Percentiles rank a stretch among this genome's conserved stretches.
These are phyloP conservation scores for Populus nigra DNA, from an alignment of 345 rosid genomes.

Conservation along the genomic window DNA sequence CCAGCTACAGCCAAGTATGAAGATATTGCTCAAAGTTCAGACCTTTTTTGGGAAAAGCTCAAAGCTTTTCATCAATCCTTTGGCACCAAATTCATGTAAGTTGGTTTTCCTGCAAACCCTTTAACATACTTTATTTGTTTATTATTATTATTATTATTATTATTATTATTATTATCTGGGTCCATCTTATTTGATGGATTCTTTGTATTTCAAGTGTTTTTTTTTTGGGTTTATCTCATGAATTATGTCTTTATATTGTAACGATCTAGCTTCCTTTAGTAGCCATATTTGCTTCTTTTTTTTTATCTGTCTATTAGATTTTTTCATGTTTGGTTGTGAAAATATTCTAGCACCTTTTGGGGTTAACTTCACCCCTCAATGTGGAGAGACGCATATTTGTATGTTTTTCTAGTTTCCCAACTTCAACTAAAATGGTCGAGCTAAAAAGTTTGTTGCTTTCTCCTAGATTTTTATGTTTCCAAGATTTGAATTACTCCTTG, in stretches of 20 bases:
- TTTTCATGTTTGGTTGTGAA: not conserved
- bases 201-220: not conserved
- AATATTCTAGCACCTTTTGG: not conserved
- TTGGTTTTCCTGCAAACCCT: not conserved
- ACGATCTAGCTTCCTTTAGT: not conserved
- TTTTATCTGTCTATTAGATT: not conserved
- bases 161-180: not conserved
- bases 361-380: not conserved
- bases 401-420: not conserved
- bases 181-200: not conserved
- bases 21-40: conserved; percentile 57
- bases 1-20: conserved; percentile 47
- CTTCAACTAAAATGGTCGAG: not conserved
- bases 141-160: conserved; percentile 6
- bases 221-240: not conserved
- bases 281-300: not conserved
- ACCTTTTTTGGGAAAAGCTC: conserved; percentile 76
- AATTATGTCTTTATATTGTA: not conserved
- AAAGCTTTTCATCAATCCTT: conserved; percentile 45
- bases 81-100: conserved; percentile 58
- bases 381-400: not conserved
- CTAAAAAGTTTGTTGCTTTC: not conserved
- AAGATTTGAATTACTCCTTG: not conserved
- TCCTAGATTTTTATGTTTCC: not conserved
- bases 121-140: not conserved